phyloP scores from a whole-genome alignment of 345 rosid genomes.

The Corchorus olitorius region DNA sequence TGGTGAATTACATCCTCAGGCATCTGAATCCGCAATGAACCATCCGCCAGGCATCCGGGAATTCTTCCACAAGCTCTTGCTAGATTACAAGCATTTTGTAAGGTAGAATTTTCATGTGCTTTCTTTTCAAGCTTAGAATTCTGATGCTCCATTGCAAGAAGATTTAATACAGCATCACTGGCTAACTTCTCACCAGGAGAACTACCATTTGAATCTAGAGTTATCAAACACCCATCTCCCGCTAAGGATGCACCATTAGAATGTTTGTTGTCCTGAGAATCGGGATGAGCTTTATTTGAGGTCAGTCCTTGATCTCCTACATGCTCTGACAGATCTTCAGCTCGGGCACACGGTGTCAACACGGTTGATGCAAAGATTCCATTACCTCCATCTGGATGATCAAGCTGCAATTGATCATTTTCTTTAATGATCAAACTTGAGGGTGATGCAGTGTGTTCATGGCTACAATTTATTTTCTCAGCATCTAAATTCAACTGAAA shows the following conservation, averaged over 20 bases:
- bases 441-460: conserved; percentile 34
- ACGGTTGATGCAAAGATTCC: conserved; percentile 33
- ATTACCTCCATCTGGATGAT: conserved; percentile 38
- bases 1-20: conserved; percentile 42
- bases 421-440: conserved; percentile 38
- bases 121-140: conserved; percentile 36
- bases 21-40: conserved; percentile 43
- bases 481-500: conserved; percentile 27
- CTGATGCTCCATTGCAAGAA: conserved; percentile 32
- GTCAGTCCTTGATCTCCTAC: conserved; percentile 31
- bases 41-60: conserved; percentile 36
- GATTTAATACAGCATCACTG: conserved; percentile 40
- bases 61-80: conserved; percentile 33
- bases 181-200: conserved; percentile 39
- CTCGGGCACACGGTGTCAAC: conserved; percentile 22
- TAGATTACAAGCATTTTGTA: conserved; percentile 35
- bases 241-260: conserved; percentile 33
- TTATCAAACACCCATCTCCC: conserved; percentile 37
- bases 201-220: conserved; percentile 38
- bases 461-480: conserved; percentile 36
- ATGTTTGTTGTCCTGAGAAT: conserved; percentile 33
- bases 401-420: conserved; percentile 25
- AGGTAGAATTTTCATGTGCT: conserved; percentile 41
- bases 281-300: conserved; percentile 35
- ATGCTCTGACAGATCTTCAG: conserved; percentile 33